Evolutionary conservation across 2,329 filamentous ascomycete genomes (phyloP).

Genomic region (Xylariomycetidae sp.): DNA sequence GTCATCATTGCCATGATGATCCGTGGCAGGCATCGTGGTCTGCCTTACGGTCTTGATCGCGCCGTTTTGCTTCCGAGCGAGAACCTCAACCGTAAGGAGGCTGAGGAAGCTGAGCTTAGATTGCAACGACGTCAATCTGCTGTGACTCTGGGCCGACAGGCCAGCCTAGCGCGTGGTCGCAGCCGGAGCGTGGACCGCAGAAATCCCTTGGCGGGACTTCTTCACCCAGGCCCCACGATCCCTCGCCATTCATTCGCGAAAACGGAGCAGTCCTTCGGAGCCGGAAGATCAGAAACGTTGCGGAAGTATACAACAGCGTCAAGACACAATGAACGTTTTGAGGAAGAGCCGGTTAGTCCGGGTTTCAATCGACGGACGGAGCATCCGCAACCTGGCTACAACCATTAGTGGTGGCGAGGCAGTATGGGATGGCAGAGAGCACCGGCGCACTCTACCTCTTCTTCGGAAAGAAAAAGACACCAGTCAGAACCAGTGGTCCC

Average conservation of each 20-base stretch:
- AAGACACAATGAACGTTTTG: constrained; percentile 13
- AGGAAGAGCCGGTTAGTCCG: constrained; percentile 18
- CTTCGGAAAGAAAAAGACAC: too few species aligned
- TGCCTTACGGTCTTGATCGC: constrained; percentile 61
- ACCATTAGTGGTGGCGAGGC: constrained; percentile 19
- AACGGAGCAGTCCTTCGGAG: constrained; percentile 7
- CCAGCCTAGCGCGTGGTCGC: constrained; percentile 18
- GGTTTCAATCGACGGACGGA: too few species aligned
- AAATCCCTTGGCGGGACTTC: constrained; percentile 19
- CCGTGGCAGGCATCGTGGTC: constrained; percentile 61
- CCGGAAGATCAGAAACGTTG: constrained; percentile 14
- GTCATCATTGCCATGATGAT: constrained; percentile 65
- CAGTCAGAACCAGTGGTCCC: too few species aligned
- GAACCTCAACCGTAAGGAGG: constrained; percentile 47
- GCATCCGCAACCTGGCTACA: constrained; percentile 16
- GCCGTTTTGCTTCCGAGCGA: constrained; percentile 55
- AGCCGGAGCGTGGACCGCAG: constrained; percentile 24
- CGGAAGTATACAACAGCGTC: constrained; percentile 15
- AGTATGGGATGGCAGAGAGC: constrained; percentile 7
- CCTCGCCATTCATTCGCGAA: constrained; percentile 12
- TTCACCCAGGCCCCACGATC: constrained; percentile 25
- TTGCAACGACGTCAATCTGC: constrained; percentile 31
- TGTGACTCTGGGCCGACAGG: constrained; percentile 22
- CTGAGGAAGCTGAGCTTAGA: constrained; percentile 37
- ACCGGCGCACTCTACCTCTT: background rate